Evolutionary conservation across 805 yeast species (phyloP).

Genomic region (Wickerhamiella sergipiensis): DNA sequence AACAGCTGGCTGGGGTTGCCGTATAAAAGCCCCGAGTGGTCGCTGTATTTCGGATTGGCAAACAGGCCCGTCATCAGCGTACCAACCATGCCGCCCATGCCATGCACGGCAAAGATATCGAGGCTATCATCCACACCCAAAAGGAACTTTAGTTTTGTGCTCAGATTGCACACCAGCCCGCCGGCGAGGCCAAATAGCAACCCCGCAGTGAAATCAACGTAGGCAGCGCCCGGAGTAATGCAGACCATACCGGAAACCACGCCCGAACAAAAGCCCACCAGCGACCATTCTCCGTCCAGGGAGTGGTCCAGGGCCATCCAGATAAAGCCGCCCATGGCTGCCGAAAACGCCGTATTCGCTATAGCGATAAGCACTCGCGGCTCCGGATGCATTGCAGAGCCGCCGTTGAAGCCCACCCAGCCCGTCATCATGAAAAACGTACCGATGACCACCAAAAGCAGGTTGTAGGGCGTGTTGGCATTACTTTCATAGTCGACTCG

Average conservation of each 20-base stretch:
- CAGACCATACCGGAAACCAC: constrained; percentile 89
- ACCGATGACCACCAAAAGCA: constrained; percentile 52
- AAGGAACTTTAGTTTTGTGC: constrained; percentile 63
- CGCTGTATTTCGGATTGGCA: constrained; percentile 71
- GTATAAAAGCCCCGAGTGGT: constrained; percentile 68
- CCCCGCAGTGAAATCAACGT: constrained; percentile 73
- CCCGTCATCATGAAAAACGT: constrained; percentile 62
- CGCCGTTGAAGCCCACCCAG: constrained; percentile 71
- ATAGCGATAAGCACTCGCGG: constrained; percentile 34
- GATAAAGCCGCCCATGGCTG: constrained; percentile 33
- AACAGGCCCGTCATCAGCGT: constrained; percentile 75
- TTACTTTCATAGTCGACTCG: constrained; percentile 45
- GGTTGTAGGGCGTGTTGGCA: constrained; percentile 42
- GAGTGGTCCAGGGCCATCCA: constrained; percentile 33
- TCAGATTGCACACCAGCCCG: constrained; percentile 67
- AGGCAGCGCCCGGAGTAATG: constrained; percentile 95
- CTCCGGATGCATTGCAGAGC: constrained; percentile 34
- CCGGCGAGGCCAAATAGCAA: constrained; percentile 61
- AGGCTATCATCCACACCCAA: constrained; percentile 83
- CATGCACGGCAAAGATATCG: constrained; percentile 73
- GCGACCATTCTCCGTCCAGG: constrained; percentile 75
- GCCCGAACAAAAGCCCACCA: constrained; percentile 90
- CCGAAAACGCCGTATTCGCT: constrained; percentile 40
- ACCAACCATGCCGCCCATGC: constrained; percentile 30
- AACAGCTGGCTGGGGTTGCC: constrained; percentile 75